Base-by-base conservation (phyloP, 495 filamentous ascomycete genomes). In the Hyphodiscus hymeniophilus region DNA sequence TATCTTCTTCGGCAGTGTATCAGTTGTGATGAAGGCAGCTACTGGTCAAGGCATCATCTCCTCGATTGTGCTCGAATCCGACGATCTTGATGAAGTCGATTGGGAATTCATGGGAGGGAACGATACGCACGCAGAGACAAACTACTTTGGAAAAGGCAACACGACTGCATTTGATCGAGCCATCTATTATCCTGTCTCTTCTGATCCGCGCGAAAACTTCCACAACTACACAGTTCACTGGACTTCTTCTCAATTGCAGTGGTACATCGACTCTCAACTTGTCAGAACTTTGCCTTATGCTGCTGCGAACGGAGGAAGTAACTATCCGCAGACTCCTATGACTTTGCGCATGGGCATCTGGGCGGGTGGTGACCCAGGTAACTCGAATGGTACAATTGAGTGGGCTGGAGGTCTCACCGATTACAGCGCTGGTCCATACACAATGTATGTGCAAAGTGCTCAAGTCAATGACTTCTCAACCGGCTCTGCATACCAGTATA, bases 61-160 rank as follows among this genome's bases (percentile, higher is more conserved):
- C 66, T 87, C 82, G 47, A 79, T 89, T 43, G 87, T 94, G 33
- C 70, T 91, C 56, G 76, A 88, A 56, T 89, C 85, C 26, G 89
- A 94, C 54, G 80, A 85, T 54, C 71, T 94, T 16, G 89, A 95
- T 59, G 89, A 95, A 60, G 83, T 95, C 47, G 89, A 94, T 63
- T 91, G 84, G 82, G 89, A 91, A 61, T 90, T 85, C 68, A 73
- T 87, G 16, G 85, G 87, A 38, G 78, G 73, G 23, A 78, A 87
- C 55, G 61, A 65, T 34, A 69, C 66, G 36, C 60, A 72, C 20
- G 85, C 78, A 13, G 78, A 85, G 56, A 89, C 72, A 67, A 94
- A 94, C 66, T 94, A 88, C 59, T 95, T 89, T 54, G 87, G 89
- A 57, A 91, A 92, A 62, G 87, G 87, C 31, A 89, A 87, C 35